Evolutionary conservation across 768 basidiomycete genomes (phyloP).

Genomic region (Arthromyces matolae): DNA sequence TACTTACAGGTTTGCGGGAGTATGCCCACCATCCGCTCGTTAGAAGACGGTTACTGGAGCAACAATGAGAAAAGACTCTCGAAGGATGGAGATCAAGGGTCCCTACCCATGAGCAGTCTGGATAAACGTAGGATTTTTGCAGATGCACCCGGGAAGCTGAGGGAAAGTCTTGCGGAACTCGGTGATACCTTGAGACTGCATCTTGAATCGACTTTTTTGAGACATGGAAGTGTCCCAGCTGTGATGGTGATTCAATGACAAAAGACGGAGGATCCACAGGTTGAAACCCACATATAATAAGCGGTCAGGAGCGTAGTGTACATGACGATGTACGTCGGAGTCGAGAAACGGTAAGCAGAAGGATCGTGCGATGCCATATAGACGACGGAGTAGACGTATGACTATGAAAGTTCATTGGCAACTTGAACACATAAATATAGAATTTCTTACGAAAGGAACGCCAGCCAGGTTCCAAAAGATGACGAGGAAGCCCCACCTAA

Average conservation of each 20-base stretch:
- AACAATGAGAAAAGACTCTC: background rate
- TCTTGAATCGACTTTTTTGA: slow-evolving; percentile 97
- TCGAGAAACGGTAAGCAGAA: slow-evolving; percentile 81
- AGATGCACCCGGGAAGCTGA: slow-evolving; percentile 76
- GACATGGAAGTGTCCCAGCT: slow-evolving; percentile 95
- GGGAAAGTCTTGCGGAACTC: slow-evolving; percentile 91
- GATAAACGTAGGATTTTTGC: slow-evolving; percentile 87
- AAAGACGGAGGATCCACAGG: slow-evolving; percentile 10
- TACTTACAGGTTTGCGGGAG: slow-evolving; percentile 84
- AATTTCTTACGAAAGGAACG: slow-evolving; percentile 72
- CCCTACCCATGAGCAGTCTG: slow-evolving; percentile 89
- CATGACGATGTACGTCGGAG: slow-evolving; percentile 65
- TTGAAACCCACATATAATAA: slow-evolving; percentile 86
- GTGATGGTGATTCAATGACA: slow-evolving; percentile 1
- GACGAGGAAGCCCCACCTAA: slow-evolving; percentile 90
- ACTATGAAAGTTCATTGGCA: slow-evolving; percentile 38
- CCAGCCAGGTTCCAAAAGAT: slow-evolving; percentile 98
- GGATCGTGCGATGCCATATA: slow-evolving; percentile 98
- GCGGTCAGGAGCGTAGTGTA: slow-evolving; percentile 76
- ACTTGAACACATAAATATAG: background rate
- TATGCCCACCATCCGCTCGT: slow-evolving; percentile 93
- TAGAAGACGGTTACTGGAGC: slow-evolving; percentile 78
- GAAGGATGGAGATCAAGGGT: background rate
- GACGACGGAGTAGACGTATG: slow-evolving; percentile 95
- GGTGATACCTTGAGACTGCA: slow-evolving; percentile 89